These are phyloP conservation scores for Neurospora discreta DNA, from an alignment of 495 filamentous ascomycete species.

Conservation along the genomic window DNA sequence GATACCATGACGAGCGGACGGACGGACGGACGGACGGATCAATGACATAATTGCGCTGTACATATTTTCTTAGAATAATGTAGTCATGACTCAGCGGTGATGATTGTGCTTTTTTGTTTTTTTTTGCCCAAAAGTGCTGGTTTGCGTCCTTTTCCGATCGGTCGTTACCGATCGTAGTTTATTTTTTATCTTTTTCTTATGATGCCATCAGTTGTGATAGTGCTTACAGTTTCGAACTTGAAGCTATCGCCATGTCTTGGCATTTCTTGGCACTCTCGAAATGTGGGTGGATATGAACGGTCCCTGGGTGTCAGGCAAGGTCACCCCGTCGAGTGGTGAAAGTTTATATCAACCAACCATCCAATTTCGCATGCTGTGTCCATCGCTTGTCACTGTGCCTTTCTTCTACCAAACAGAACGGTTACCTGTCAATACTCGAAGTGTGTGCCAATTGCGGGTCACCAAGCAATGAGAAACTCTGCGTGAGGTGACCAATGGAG, in stretches of 20 bases:
- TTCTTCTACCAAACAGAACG: too few relatives aligned
- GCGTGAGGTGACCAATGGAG: too few relatives aligned
- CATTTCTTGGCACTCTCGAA: background rate
- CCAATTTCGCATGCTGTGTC: too few relatives aligned
- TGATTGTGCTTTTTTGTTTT: background rate
- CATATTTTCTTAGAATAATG: background rate
- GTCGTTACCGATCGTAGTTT: background rate
- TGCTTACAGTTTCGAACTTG: background rate
- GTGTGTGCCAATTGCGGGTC: too few relatives aligned
- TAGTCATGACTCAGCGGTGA: background rate
- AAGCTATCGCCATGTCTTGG: background rate
- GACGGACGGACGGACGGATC: background rate
- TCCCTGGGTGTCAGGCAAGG: constrained; percentile 44
- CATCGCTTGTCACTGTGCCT: too few relatives aligned
- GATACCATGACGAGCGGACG: background rate
- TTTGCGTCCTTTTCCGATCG: rapidly evolving
- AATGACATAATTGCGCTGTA: background rate
- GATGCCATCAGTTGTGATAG: background rate
- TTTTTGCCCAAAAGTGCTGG: too few relatives aligned
- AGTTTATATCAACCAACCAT: background rate
- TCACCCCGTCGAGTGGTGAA: constrained; percentile 15
- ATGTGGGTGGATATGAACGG: constrained; percentile 27
- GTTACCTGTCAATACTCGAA: too few relatives aligned
- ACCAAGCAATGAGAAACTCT: too few relatives aligned
- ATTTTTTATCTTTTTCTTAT: background rate